A percentile compares a stretch with the other conserved stretches of the same genome.
Conservation (phyloP, 139 green algal genomes). For the Yamagishiella unicocca region DNA sequence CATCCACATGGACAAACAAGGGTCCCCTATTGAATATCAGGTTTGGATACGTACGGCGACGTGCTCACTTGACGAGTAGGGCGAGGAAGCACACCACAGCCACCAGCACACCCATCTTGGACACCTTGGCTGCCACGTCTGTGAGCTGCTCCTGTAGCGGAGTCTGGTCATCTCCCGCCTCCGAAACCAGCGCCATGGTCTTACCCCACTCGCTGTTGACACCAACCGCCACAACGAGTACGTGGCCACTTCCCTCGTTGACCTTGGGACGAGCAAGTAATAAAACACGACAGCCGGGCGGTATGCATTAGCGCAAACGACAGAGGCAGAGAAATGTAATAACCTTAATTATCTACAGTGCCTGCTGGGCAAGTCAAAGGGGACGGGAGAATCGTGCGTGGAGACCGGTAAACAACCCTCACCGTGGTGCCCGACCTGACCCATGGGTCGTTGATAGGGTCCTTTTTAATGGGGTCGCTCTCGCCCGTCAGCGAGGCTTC, state of each 20-base stretch:
- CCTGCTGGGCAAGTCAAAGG: too few relatives aligned
- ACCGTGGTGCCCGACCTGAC: slow-evolving; percentile 88
- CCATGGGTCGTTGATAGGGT: slow-evolving; percentile 74
- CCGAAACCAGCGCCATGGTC: slow-evolving; percentile 89
- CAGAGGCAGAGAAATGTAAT: too few relatives aligned
- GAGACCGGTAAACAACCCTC: too few relatives aligned
- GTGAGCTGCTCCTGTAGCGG: slow-evolving; percentile 95
- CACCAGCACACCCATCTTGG: slow-evolving; percentile 93
- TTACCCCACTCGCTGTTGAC: slow-evolving; percentile 90
- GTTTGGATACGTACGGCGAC: too few relatives aligned
- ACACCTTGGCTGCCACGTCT: slow-evolving; percentile 90
- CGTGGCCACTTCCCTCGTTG: slow-evolving; percentile 83
- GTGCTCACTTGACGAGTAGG: slow-evolving; percentile 83
- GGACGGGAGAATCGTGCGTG: too few relatives aligned
- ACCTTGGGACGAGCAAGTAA: too few relatives aligned
- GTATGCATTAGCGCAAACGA: too few relatives aligned
- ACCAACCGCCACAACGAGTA: slow-evolving; percentile 86
- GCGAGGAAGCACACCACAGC: slow-evolving; percentile 91
- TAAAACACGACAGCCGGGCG: too few relatives aligned
- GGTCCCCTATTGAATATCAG: too few relatives aligned
- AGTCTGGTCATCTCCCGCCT: slow-evolving; percentile 85
- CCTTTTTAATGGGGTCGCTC: slow-evolving; percentile 89
- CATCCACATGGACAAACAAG: too few relatives aligned
- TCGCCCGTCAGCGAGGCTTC: slow-evolving; percentile 95
- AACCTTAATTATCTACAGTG: too few relatives aligned